Evolutionary conservation across 345 rosid genomes (phyloP), one percentile per base, ranked within the genome.

Genomic region (Lumnitzera littorea): DNA sequence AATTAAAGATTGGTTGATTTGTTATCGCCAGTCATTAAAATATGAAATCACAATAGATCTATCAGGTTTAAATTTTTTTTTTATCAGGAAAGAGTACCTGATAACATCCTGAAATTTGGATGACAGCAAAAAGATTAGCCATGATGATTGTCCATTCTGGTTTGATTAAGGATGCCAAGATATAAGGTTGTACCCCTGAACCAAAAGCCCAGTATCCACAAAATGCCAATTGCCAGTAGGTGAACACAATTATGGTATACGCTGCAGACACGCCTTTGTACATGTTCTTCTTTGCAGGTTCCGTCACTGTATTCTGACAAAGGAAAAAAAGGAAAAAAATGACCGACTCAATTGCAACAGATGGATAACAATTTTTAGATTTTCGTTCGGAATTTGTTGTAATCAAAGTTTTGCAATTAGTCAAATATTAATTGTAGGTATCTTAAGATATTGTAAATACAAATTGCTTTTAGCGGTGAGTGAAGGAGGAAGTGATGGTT

Each of bases 41-140:
- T 29, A 29, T 29, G 7, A 3, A 29, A 29, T 29, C 7, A 29
- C 1, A 29, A 3, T 16, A 4, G 29, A 46, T 31, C 15, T n/a
- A 4, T 47, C 13, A 24, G 23, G n/a, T 48, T 36, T 55, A 50
- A 13, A 13, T 51, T 17, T 36, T 20, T 25, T 20, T 20, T 20
- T 20, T 20, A 20, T 20, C 20, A 17, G 13, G 0, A 4, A 24
- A 25, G 58, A 16, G 2, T 65, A 73, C 86, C 83, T 78, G 86
- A 73, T 63, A 79, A 79, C 84, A 82, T 60, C 82, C 87, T 31
- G 79, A 71, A 57, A 82, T 82, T 53, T 79, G 87, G 64, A 74
- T 62, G 46, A 75, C 79, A 1, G 84, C 80, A 63, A 82, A 72
- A 51, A 77, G 54, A 57, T 77, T 79, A 52, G 80, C 82, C 80